Percentiles rank a stretch among this genome's conserved stretches.
Evolutionary conservation across 75 land plant genomes (phyloP).

Genomic region (Pinus taeda): DNA sequence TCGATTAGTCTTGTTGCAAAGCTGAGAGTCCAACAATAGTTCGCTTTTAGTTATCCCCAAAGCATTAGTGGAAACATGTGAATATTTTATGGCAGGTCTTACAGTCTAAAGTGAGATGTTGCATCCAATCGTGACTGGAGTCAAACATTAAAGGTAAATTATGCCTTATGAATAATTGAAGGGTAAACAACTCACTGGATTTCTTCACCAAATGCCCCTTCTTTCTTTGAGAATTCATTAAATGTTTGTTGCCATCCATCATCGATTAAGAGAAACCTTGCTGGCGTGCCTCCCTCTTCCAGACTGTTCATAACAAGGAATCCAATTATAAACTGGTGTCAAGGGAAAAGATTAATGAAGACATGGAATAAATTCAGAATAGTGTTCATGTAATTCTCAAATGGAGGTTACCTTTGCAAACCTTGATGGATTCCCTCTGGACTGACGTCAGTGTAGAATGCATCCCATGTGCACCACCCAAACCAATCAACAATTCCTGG

Average conservation of each 20-base stretch:
- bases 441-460: constrained; percentile 60
- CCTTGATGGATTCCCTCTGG: constrained; percentile 65
- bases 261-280: constrained; percentile 63
- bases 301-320: constrained; percentile 30
- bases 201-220: constrained; percentile 50
- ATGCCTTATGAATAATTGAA: background rate
- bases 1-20: constrained; percentile 63
- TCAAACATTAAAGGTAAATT: background rate
- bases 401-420: constrained; percentile 35
- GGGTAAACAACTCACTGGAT: constrained; percentile 2
- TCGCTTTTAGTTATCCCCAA: background rate
- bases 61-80: background rate
- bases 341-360: background rate
- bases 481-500: constrained; percentile 79
- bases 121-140: background rate
- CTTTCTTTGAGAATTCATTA: constrained; percentile 43
- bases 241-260: constrained; percentile 74
- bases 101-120: background rate
- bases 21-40: constrained; percentile 25
- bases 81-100: background rate
- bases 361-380: constrained; percentile 3
- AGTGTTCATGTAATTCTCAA: background rate
- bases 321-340: background rate
- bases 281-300: constrained; percentile 58
- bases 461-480: constrained; percentile 93